A percentile compares a stretch with the other conserved stretches of the same genome.
Evolutionary conservation across 495 filamentous ascomycete species (phyloP).

Genomic region (Rhypophila decipiens): DNA sequence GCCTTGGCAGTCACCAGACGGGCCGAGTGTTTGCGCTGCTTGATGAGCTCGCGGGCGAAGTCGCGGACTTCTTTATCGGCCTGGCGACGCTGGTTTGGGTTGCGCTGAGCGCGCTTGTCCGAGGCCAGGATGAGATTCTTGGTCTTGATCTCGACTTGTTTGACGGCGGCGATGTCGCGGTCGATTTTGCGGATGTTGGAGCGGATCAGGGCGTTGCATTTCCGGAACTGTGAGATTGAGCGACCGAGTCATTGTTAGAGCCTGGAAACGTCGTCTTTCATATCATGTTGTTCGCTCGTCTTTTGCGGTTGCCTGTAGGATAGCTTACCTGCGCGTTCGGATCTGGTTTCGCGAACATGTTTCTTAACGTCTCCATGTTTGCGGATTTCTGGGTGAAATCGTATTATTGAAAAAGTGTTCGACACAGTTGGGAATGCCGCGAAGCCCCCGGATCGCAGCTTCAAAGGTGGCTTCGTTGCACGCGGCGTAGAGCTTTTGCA

Average conservation of each 20-base stretch:
- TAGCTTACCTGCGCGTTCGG: constrained; percentile 74
- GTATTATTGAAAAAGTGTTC: no score
- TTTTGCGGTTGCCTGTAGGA: constrained; percentile 1
- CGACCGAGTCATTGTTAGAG: not conserved
- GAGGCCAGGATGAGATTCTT: constrained; percentile 76
- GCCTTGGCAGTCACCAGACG: constrained; percentile 81
- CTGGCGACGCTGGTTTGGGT: constrained; percentile 67
- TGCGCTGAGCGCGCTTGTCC: constrained; percentile 65
- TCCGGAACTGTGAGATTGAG: constrained; percentile 61
- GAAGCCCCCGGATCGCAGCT: no score
- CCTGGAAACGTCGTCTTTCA: constrained; percentile 34
- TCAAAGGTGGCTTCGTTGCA: no score
- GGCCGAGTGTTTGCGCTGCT: constrained; percentile 64
- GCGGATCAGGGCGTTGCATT: constrained; percentile 91
- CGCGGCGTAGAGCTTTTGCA: no score
- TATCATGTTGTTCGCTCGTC: not conserved
- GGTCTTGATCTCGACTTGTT: constrained; percentile 72
- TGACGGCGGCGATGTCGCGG: constrained; percentile 77
- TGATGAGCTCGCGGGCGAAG: constrained; percentile 82
- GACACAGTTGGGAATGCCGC: no score
- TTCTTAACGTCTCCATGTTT: constrained; percentile 79
- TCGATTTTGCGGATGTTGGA: constrained; percentile 90
- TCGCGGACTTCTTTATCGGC: constrained; percentile 72
- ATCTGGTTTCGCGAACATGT: constrained; percentile 87
- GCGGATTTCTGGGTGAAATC: constrained; percentile 1